Base-by-base conservation (phyloP, 2,329 filamentous ascomycete species). In the Aciculosporium take region DNA sequence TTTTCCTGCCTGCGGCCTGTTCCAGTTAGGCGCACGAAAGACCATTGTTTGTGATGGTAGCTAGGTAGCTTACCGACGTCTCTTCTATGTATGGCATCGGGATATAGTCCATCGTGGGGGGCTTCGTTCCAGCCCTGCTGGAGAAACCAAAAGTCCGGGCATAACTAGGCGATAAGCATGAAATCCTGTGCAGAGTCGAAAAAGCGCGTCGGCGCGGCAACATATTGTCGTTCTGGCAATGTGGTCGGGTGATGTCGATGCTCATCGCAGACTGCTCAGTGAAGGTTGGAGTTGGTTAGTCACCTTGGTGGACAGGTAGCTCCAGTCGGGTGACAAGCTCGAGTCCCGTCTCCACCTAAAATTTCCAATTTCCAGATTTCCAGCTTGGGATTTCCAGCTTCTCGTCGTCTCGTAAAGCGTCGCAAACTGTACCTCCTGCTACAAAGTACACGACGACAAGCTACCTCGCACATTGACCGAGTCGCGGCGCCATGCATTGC, bases 1-100 rank as follows among this genome's bases (percentile, higher is more conserved):
- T 84, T 58, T 81, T 79, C 72, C 81, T 84, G 47, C 82, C 82
- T 49, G 79, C 79, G 53, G 79, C 72, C 82, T 87, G 53, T 53
- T 43, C n/a, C 23, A 29, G 41, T 63, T 50, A 63, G 17, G n/a
- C 38, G 30, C 28, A 9, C 18, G 4, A n/a, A 18, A 12, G 23
- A 20, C 13, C n/a, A 20, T 9, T 17, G 15, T 33, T n/a, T 9
- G 20, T 23, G 27, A 36, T 28, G 37, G 7, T 17, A 12, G 32
- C 28, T 33, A 10, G 32, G 23, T 33, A 10, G 27, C 61, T 55
- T 48, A 64, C 61, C 50, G 61, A 61, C 20, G 60, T 62, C 56
- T 64, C 61, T 49, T 64, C 61, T 53, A 78, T 76, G 52, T 74
- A 76, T 1, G 74, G 74, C 60, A 77, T 66, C 13, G 74, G 73